These are phyloP conservation scores for Daldinia sp. DNA, from an alignment of 2,329 filamentous ascomycete species.

Conservation along the genomic window DNA sequence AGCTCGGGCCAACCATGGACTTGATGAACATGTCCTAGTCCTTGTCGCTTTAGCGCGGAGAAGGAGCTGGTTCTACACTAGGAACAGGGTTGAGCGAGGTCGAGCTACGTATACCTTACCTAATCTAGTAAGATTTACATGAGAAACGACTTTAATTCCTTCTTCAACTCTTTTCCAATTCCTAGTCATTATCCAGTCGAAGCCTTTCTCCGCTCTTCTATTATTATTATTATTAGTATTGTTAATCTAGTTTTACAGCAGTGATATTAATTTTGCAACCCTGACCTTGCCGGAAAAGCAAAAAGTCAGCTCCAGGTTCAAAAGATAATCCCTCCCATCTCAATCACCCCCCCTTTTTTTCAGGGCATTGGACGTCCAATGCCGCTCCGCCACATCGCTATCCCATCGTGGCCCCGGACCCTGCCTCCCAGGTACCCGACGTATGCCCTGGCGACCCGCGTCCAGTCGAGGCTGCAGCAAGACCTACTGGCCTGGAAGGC, in stretches of 20 bases:
- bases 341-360: not conserved
- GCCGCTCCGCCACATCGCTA: constrained; percentile 55
- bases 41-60: not conserved
- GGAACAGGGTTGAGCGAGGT: constrained; percentile 4
- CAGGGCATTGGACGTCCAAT: constrained; percentile 25
- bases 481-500: constrained; percentile 71
- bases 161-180: constrained; percentile 1
- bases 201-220: not conserved
- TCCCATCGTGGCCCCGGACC: constrained; percentile 47
- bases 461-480: constrained; percentile 56
- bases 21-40: not conserved
- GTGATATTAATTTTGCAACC: not conserved
- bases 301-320: not conserved
- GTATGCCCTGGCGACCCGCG: constrained; percentile 55
- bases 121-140: constrained; percentile 25
- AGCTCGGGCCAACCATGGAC: not conserved
- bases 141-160: constrained; percentile 7
- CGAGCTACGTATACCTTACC: constrained; percentile 18
- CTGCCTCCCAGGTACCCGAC: constrained; percentile 48
- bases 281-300: not conserved
- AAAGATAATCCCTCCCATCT: not conserved
- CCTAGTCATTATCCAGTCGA: not conserved
- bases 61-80: constrained; percentile 15
- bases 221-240: no score
- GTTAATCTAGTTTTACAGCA: not conserved